These are phyloP conservation scores for Jamesozyma rosinii DNA, from an alignment of 805 yeast species.

Conservation along the genomic window DNA sequence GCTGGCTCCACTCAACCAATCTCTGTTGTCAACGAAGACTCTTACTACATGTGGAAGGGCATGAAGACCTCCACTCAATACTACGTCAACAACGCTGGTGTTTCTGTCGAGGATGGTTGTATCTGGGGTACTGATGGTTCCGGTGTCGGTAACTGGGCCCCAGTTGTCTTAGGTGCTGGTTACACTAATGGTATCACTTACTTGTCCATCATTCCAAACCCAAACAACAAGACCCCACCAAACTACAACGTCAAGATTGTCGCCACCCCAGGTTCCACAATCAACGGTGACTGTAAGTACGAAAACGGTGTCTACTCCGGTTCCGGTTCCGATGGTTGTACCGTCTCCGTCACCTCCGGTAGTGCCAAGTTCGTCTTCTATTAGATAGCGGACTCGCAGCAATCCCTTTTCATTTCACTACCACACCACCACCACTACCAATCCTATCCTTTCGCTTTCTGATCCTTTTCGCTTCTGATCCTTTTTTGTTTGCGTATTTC, in stretches of 20 bases:
- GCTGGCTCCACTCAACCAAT: constrained; percentile 62
- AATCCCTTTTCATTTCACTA: neutral
- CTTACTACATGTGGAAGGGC: constrained; percentile 79
- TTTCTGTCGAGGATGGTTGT: constrained; percentile 84
- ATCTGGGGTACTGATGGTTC: constrained; percentile 81
- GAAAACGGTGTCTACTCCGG: constrained; percentile 53
- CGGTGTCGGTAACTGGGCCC: constrained; percentile 97
- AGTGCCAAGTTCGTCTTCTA: constrained; percentile 53
- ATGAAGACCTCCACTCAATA: constrained; percentile 85
- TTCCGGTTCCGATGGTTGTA: constrained; percentile 66
- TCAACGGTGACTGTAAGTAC: constrained; percentile 72
- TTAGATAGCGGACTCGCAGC: constrained; percentile 14
- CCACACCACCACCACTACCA: too few relatives aligned
- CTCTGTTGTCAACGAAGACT: constrained; percentile 69
- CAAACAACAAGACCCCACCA: constrained; percentile 66
- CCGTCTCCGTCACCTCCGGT: constrained; percentile 56
- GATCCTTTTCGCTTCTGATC: neutral
- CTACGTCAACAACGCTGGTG: constrained; percentile 96
- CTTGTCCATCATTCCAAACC: constrained; percentile 90
- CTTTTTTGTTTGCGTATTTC: neutral
- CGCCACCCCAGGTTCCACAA: constrained; percentile 52
- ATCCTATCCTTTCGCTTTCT: neutral
- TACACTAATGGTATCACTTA: constrained; percentile 62
- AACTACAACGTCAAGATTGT: constrained; percentile 74
- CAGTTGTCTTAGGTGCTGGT: constrained; percentile 92